A percentile compares a stretch with the other conserved stretches of the same genome.
phyloP scores from a whole-genome alignment of 2,329 filamentous ascomycete genomes.

The Helicocarpus griseus region DNA sequence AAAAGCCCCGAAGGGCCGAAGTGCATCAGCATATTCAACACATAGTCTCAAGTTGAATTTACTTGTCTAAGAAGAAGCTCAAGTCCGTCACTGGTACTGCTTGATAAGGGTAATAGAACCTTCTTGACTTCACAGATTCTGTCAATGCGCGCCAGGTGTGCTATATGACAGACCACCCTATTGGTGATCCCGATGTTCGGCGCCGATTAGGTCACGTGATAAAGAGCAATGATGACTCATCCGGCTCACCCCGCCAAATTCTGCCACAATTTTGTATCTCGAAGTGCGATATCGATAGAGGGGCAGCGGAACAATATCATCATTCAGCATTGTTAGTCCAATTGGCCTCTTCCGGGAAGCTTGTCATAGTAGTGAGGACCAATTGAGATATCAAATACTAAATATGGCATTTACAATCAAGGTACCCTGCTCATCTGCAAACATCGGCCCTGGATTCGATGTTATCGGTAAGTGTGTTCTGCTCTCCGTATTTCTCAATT shows the following conservation, averaged over 20 bases:
- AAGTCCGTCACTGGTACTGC: no score
- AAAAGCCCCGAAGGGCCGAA: no score
- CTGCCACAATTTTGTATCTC: not conserved
- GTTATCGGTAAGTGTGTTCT: conserved; percentile 51
- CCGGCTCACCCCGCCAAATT: not conserved
- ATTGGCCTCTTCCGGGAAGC: not conserved
- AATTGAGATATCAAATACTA: not conserved
- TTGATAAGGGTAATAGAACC: no score
- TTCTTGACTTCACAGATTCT: no score
- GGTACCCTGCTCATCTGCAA: conserved; percentile 90
- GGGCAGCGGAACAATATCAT: not conserved
- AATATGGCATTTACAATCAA: conserved; percentile 51
- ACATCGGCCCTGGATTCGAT: conserved; percentile 96
- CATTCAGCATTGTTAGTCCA: not conserved
- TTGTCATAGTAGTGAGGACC: not conserved
- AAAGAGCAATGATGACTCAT: not conserved
- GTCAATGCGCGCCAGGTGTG: no score
- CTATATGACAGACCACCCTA: not conserved
- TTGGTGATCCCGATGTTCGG: not conserved
- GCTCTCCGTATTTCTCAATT: no score
- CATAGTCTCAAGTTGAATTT: no score
- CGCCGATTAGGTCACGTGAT: not conserved
- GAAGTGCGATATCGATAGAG: not conserved
- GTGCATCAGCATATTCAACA: no score
- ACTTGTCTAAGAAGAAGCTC: no score